Evolutionary conservation across 2,329 filamentous ascomycete species (phyloP), one percentile per base, ranked within the genome.

Genomic region (Ophiostoma angusticollis): DNA sequence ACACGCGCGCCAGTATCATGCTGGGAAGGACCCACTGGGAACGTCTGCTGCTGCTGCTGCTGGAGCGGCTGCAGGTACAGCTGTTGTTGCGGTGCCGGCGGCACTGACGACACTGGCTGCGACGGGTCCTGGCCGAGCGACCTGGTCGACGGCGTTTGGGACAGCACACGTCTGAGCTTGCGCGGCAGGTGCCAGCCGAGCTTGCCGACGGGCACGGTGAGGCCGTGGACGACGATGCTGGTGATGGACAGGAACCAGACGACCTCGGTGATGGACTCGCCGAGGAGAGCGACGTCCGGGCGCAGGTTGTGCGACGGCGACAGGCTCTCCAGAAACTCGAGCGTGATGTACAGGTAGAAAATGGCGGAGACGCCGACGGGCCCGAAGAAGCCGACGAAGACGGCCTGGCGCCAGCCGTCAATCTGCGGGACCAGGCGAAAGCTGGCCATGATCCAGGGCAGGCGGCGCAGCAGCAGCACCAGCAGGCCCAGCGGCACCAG

Each of bases 351-450:
- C 6, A 95, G 68, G 54, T 95, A 94, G 55, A 93, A 95, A 16
- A 94, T 72, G 1, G 85, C 87, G 13, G 83, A 95, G 2, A 94
- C 86, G 3, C 89, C 86, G 40, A 95, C 87, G 0, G 87, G 87
- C 0, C 87, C 87, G 47, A 95, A 95, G 63, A 93, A 94, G 0
- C 87, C 87, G 7, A 91, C 83, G 52, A 93, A 94, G 0, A 83
- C 60, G 2, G 85, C 85, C 48, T 93, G 85, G 4, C 73, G 70
- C 22, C 71, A 58, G 29, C 80, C 68, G 41, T 85, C 73, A 30
- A 94, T 86, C 54, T 93, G 84, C 22, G 73, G 81, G 31, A 94
- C 87, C 43, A 71, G 69, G 49, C 72, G 80, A 54, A 87, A 80
- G 57, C 89, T 65, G 0, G 68, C 72, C 37, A 84, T 72, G 0